Base-by-base conservation (phyloP, 164 flowering plant species). In the Litsea cubeba region DNA sequence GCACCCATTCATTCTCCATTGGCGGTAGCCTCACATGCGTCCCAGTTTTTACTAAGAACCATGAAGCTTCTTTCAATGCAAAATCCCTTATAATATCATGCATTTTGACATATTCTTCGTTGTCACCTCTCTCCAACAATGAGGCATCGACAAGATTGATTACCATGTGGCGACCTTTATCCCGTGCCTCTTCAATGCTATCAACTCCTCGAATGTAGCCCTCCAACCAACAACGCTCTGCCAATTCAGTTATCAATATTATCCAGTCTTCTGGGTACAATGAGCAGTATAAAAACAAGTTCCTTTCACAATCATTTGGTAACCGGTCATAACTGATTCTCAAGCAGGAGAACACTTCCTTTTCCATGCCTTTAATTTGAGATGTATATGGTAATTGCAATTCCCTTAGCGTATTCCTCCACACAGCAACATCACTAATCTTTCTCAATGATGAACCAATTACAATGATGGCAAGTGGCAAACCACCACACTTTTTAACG, bases 21-120 rank as follows among this genome's bases (percentile, higher is more conserved):
- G 83, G 79, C 0, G 24, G 22, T 22, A 60, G 49, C 26, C 3
- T 62, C 12, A 78, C n/a, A 4, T 68, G 26, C 10, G 3, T 24
- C 0, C 83, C 83, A 11, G 79, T 51, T 66, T 68, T 78, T 7
- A n/a, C n/a, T n/a, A n/a, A n/a, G n/a, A 78, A 81, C 5, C 50
- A 25, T 15, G 70, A 22, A 6, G 8, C 20, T 20, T 18, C 62
- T 65, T 20, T 62, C 64, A 57, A 54, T 15, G 73, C 84, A 82
- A 83, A 78, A 5, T 81, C 84, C 70, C 86, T 80, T 15, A 85
- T 14, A 62, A 80, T 22, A 62, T 80, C 82, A 77, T 85, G 88
- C 83, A 85, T 80, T 68, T 74, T 85, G 11, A 83, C 83, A 35
- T 68, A 49, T 18, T 46, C 62, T 1, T 15, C n/a, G 49, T 32